Conservation (phyloP, 495 filamentous ascomycete species). For the Sabuloglossum arenarium region DNA sequence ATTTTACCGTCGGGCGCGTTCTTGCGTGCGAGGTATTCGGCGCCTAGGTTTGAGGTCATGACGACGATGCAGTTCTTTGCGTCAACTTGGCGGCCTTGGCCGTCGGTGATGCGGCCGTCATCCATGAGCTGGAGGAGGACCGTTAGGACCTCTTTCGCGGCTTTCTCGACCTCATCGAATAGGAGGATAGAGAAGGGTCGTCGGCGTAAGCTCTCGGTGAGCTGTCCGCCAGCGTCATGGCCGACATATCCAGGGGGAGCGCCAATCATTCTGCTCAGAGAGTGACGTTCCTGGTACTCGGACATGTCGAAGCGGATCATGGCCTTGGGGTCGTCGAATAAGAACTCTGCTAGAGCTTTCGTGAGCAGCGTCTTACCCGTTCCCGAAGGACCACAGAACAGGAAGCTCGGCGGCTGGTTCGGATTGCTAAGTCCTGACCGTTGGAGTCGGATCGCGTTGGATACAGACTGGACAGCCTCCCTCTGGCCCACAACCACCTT, state of each 20-base stretch:
- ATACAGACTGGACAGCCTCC: constrained; percentile 84
- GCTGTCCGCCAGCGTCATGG: constrained; percentile 85
- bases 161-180: constrained; percentile 97
- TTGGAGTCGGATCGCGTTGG: constrained; percentile 87
- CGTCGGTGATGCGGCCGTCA: constrained; percentile 94
- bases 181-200: constrained; percentile 94
- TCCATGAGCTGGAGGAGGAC: constrained; percentile 97
- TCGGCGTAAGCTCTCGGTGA: constrained; percentile 82
- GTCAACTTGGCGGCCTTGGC: constrained; percentile 84
- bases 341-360: constrained; percentile 90
- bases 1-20: constrained; percentile 62
- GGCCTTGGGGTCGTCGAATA: constrained; percentile 90
- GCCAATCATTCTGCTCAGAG: constrained; percentile 91
- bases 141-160: constrained; percentile 90
- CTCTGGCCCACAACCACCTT: constrained; percentile 82
- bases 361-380: constrained; percentile 95
- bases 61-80: constrained; percentile 97
- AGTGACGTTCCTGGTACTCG: constrained; percentile 95
- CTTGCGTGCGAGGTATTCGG: constrained; percentile 72
- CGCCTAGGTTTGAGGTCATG: constrained; percentile 94
- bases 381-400: constrained; percentile 95
- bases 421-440: constrained; percentile 85
- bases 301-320: constrained; percentile 99
- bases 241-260: constrained; percentile 94
- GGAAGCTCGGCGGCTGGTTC: constrained; percentile 89